Evolutionary conservation across 23 red algal species (phyloP).

Genomic region (Gracilaria domingensis): DNA sequence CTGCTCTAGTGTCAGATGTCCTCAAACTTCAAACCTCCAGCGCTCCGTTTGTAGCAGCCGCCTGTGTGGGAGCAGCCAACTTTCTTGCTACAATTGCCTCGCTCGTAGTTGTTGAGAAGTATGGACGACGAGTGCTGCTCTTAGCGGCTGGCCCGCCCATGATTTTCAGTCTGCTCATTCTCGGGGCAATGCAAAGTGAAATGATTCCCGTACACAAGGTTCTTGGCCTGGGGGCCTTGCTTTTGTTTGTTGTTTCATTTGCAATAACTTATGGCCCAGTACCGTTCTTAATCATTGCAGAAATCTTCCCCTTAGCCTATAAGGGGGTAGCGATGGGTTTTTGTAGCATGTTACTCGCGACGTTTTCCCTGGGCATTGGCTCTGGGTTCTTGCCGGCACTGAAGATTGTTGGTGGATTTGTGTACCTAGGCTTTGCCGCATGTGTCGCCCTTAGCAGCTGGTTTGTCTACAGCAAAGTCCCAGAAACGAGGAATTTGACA

Average conservation of each 20-base stretch:
- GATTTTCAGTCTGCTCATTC: slow-evolving; percentile 37
- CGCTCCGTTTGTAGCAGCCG: slow-evolving; percentile 57
- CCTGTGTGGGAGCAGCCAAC: slow-evolving; percentile 55
- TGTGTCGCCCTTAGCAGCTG: slow-evolving; percentile 43
- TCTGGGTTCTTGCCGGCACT: slow-evolving; percentile 42
- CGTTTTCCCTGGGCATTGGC: slow-evolving; percentile 33
- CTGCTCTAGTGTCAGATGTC: slow-evolving; percentile 58
- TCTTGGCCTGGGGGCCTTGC: slow-evolving; percentile 45
- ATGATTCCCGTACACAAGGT: background rate
- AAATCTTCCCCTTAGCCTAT: slow-evolving; percentile 63
- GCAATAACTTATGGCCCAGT: slow-evolving; percentile 77
- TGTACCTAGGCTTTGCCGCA: slow-evolving; percentile 37
- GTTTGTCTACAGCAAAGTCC: slow-evolving; percentile 50
- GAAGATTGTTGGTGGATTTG: slow-evolving; percentile 40
- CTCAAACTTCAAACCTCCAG: slow-evolving; percentile 29
- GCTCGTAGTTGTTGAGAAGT: slow-evolving; percentile 61
- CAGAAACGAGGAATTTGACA: slow-evolving; percentile 61
- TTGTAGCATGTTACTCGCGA: slow-evolving; percentile 53
- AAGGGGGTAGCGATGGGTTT: slow-evolving; percentile 68
- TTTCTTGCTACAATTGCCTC: slow-evolving; percentile 61
- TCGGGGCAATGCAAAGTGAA: slow-evolving; percentile 48
- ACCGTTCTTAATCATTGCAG: slow-evolving; percentile 67
- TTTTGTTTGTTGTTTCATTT: slow-evolving; percentile 68
- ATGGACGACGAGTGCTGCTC: slow-evolving; percentile 52
- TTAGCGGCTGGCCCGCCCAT: slow-evolving; percentile 59